Evolutionary conservation across 2,329 filamentous ascomycete genomes (phyloP).

Genomic region (Leptographium galeiforme): DNA sequence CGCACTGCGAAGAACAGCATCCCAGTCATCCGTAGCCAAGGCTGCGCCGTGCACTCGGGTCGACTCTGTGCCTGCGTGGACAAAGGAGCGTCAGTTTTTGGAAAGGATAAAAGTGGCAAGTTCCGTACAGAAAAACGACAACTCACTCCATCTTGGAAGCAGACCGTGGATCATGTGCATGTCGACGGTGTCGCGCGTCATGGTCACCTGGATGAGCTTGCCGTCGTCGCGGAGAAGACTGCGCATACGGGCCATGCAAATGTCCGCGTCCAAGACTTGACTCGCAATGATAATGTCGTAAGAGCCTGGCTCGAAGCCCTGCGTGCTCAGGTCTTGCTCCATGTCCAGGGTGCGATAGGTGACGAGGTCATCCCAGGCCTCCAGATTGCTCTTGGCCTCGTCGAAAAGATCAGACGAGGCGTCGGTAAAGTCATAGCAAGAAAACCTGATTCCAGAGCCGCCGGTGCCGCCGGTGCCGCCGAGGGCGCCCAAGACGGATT

Average conservation of each 20-base stretch:
- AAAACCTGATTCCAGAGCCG: conserved; percentile 11
- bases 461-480: not conserved
- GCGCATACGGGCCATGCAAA: conserved; percentile 19
- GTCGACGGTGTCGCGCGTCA: not conserved
- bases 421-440: conserved; percentile 11
- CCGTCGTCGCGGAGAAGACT: conserved; percentile 25
- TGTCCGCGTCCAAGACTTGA: conserved; percentile 19
- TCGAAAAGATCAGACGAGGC: conserved; percentile 17
- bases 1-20: not conserved
- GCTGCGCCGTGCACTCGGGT: not conserved
- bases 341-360: conserved; percentile 21
- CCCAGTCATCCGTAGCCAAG: not conserved
- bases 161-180: not conserved
- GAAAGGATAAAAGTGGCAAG: no score
- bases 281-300: conserved; percentile 26
- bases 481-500: conserved; percentile 8
- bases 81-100: not conserved
- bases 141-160: not conserved
- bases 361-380: conserved; percentile 13
- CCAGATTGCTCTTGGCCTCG: conserved; percentile 16
- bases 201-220: conserved; percentile 19
- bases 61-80: no score
- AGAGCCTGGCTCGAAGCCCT: conserved; percentile 19
- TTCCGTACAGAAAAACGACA: not conserved
- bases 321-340: conserved; percentile 16